Base-by-base conservation (phyloP, 495 filamentous ascomycete species). In the Talaromyces stipitatus region DNA sequence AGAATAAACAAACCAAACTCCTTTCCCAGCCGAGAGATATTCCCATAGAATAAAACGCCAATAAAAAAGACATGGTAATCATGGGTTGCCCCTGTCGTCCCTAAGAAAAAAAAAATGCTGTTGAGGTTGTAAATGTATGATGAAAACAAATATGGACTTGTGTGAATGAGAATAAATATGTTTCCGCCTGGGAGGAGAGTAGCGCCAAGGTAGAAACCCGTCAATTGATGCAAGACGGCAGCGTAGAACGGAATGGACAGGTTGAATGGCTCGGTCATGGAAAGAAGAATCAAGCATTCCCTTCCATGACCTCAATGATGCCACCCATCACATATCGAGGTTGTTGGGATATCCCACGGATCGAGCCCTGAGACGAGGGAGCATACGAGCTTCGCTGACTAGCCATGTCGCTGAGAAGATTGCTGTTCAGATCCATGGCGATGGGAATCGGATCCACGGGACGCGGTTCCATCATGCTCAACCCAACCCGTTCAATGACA, bases 291-390 rank as follows among this genome's bases (percentile, higher is more conserved):
- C 60, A 77, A 23, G 66, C 68, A 24, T 64, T 58, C 3, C 72
- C 74, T 45, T 78, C 74, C 74, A 78, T 74, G n/a, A 76, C 72
- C 61, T 78, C 74, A 57, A 75, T 72, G 26, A 78, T 78, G 9
- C 74, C 74, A 16, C 72, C 72, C 71, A 78, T 75, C 5, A 78
- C 74, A 56, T 71, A 73, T 7, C 67, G 59, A 12, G 70, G 73
- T 55, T 68, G 69, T 48, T 62, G 62, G 5, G 56, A 29, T 36
- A n/a, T 16, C 4, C 24, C 33, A 6, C 51, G 54, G 16, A 55
- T 33, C 36, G 38, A 55, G 38, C 54, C 20, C 38, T 59, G 55
- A 30, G 48, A 36, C 24, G 47, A 46, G 20, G 55, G 55, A 5
- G 38, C 26, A 20, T 27, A 55, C 12, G 54, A 55, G 54, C 50